phyloP scores from a whole-genome alignment of 2,329 filamentous ascomycete genomes.

The Pseudonectria foliicola region DNA sequence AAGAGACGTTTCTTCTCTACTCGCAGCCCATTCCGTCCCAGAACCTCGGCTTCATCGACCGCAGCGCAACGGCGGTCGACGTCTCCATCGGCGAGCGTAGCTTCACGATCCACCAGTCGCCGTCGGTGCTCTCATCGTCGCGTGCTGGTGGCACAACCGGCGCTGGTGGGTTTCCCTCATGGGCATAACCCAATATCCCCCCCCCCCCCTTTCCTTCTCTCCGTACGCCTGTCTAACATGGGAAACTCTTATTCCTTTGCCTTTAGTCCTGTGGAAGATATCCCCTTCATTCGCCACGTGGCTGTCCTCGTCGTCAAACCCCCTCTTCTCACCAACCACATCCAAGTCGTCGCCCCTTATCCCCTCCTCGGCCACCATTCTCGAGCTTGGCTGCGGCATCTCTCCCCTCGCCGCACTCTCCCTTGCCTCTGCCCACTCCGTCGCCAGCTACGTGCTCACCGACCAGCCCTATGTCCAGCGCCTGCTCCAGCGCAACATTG shows the following conservation, averaged over 20 bases:
- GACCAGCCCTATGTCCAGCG: constrained; percentile 83
- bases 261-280: constrained; percentile 79
- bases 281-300: constrained; percentile 77
- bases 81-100: constrained; percentile 63
- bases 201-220: constrained; percentile 2
- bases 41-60: constrained; percentile 79
- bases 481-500: constrained; percentile 69
- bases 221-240: constrained; percentile 7
- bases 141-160: constrained; percentile 55
- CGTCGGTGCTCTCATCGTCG: constrained; percentile 69
- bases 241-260: neutral
- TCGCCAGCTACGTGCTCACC: constrained; percentile 67
- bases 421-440: constrained; percentile 44
- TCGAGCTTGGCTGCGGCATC: constrained; percentile 87
- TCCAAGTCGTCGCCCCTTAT: constrained; percentile 33
- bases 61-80: constrained; percentile 57
- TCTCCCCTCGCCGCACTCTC: constrained; percentile 70
- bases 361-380: constrained; percentile 46
- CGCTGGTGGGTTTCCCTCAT: constrained; percentile 32
- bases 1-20: constrained; percentile 87
- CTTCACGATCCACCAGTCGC: constrained; percentile 75
- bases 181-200: neutral
- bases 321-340: constrained; percentile 43
- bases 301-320: constrained; percentile 58
- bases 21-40: constrained; percentile 65